Conservation (phyloP, 148 eudicot species). For the Arbutus unedo region DNA sequence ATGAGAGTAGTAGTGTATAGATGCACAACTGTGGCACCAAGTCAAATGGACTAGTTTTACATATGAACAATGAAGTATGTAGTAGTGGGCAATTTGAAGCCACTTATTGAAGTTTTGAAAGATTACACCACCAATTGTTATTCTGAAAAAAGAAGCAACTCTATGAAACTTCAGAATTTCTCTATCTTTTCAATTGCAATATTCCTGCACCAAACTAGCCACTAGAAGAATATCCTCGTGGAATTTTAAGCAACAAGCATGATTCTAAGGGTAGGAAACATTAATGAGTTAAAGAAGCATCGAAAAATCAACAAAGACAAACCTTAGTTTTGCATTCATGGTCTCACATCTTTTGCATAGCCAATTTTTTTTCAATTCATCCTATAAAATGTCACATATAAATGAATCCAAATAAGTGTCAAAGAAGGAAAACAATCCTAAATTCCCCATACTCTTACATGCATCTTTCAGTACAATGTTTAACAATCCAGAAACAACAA, state of each 20-base stretch:
- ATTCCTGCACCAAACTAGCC: neutral
- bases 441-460: neutral
- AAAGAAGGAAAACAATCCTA: neutral
- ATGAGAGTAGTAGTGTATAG: too few species aligned
- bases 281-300: neutral
- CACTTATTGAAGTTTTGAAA: neutral
- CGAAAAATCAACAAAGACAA: constrained; percentile 19
- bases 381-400: constrained; percentile 35
- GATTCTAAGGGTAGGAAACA: neutral
- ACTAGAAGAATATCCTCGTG: neutral
- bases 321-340: constrained; percentile 95
- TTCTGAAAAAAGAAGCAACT: constrained; percentile 6
- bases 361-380: constrained; percentile 90
- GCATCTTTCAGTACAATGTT: neutral
- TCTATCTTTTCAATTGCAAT: neutral
- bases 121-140: neutral
- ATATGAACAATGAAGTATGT: neutral
- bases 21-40: neutral
- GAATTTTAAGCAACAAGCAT: neutral
- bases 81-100: neutral
- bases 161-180: neutral
- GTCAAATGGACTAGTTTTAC: neutral
- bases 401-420: neutral
- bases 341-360: constrained; percentile 92
- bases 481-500: neutral